These are phyloP conservation scores for Epichloe amarillans DNA, from an alignment of 2,329 filamentous ascomycete species.

Conservation along the genomic window DNA sequence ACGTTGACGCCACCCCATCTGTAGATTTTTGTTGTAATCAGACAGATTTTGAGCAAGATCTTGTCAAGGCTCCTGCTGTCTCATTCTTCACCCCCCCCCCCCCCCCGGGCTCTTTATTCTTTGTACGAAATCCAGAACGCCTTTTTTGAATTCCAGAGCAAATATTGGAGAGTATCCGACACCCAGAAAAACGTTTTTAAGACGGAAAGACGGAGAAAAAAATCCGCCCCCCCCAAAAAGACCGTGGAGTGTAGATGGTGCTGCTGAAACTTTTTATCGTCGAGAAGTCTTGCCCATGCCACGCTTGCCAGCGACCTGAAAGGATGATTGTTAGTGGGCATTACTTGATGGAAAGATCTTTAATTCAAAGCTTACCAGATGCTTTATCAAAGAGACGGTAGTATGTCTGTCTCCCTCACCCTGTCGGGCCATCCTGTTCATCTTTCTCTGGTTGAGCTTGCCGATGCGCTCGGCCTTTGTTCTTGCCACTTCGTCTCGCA, in stretches of 20 bases:
- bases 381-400: slow-evolving; percentile 69
- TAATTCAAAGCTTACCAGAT: slow-evolving; percentile 54
- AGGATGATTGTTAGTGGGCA: slow-evolving; percentile 9
- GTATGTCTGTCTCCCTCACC: slow-evolving; percentile 93
- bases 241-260: neutral
- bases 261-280: slow-evolving; percentile 33
- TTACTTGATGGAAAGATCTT: slow-evolving; percentile 12
- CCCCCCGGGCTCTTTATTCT: too few species aligned
- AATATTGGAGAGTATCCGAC: neutral
- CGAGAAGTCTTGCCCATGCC: slow-evolving; percentile 79
- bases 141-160: slow-evolving; percentile 17
- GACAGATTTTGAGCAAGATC: too few species aligned
- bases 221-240: neutral
- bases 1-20: too few species aligned
- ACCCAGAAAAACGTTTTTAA: neutral
- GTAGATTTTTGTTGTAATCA: too few species aligned
- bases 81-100: too few species aligned
- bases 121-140: slow-evolving; percentile 9
- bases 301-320: slow-evolving; percentile 78
- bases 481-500: slow-evolving; percentile 52
- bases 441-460: slow-evolving; percentile 92
- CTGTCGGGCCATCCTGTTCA: slow-evolving; percentile 95
- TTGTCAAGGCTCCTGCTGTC: too few species aligned
- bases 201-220: neutral
- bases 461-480: slow-evolving; percentile 73